Evolutionary conservation across 2,329 filamentous ascomycete species (phyloP).

Genomic region (Endothia cerciana): DNA sequence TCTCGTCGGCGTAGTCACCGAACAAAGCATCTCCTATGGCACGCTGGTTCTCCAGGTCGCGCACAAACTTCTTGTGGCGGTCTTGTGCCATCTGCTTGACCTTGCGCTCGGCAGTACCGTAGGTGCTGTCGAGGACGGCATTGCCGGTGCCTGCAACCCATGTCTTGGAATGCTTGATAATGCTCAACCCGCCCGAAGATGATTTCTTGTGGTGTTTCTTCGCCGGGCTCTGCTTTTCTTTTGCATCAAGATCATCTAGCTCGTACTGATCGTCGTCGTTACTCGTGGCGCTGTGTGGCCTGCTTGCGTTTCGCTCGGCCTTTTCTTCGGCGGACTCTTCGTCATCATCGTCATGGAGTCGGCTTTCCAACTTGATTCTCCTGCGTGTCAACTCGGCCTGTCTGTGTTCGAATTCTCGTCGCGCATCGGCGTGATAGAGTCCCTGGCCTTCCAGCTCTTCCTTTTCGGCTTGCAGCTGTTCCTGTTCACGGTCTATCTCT

Average conservation of each 20-base stretch:
- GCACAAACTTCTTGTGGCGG: constrained; percentile 51
- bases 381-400: not conserved
- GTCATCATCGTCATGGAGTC: constrained; percentile 44
- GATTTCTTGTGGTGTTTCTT: constrained; percentile 24
- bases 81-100: constrained; percentile 52
- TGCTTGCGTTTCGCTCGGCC: constrained; percentile 28
- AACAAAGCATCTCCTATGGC: constrained; percentile 82
- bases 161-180: constrained; percentile 45
- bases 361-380: not conserved
- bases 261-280: constrained; percentile 37
- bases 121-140: constrained; percentile 51
- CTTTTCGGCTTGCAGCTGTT: constrained; percentile 40
- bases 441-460: constrained; percentile 37
- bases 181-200: constrained; percentile 25
- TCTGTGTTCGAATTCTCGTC: not conserved
- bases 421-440: constrained; percentile 37
- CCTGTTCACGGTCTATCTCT: constrained; percentile 45
- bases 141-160: constrained; percentile 55
- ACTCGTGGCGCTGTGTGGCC: constrained; percentile 32
- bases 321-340: constrained; percentile 21
- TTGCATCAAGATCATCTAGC: constrained; percentile 37
- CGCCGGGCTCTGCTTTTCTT: constrained; percentile 3
- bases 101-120: constrained; percentile 46
- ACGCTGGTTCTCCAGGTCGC: constrained; percentile 73
- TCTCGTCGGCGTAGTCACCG: constrained; percentile 85